A percentile compares a stretch with the other conserved stretches of the same genome.
phyloP scores from a whole-genome alignment of 2,329 filamentous ascomycete species.

The Trichoderma hamatum region DNA sequence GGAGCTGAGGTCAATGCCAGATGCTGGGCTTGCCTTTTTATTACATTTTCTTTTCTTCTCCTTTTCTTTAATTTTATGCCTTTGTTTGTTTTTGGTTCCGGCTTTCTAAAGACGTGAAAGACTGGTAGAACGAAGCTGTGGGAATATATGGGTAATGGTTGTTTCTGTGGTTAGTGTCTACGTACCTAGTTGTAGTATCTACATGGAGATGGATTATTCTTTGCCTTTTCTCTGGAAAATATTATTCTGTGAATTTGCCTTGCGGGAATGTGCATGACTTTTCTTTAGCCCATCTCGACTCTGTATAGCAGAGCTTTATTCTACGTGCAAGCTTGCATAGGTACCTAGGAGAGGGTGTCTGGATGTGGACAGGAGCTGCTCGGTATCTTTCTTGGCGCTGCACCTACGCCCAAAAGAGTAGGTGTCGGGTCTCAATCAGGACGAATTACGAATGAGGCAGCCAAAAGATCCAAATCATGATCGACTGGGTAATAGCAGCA shows the following conservation, averaged over 20 bases:
- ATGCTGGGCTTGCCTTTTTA: slow-evolving; percentile 21
- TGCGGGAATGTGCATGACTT: background rate
- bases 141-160: slow-evolving; percentile 7
- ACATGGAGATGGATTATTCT: background rate
- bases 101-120: background rate
- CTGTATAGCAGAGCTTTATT: background rate
- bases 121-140: background rate
- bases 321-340: background rate
- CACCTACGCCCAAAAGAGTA: background rate
- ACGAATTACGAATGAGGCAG: background rate
- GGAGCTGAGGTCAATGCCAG: slow-evolving; percentile 20
- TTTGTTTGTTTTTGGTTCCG: background rate
- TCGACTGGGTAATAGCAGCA: background rate
- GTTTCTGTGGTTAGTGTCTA: background rate
- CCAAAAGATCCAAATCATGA: background rate
- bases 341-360: background rate
- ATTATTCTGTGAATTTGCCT: background rate
- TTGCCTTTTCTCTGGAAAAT: background rate
- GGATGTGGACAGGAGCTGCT: background rate
- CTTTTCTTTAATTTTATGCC: background rate
- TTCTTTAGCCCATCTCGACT: background rate
- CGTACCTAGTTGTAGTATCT: background rate
- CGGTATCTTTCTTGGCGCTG: background rate
- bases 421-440: background rate
- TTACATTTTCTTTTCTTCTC: background rate